A percentile compares a stretch with the other conserved stretches of the same genome.
Conservation (phyloP, 495 filamentous ascomycete genomes). For the Hypoxylon crocopeplum region DNA sequence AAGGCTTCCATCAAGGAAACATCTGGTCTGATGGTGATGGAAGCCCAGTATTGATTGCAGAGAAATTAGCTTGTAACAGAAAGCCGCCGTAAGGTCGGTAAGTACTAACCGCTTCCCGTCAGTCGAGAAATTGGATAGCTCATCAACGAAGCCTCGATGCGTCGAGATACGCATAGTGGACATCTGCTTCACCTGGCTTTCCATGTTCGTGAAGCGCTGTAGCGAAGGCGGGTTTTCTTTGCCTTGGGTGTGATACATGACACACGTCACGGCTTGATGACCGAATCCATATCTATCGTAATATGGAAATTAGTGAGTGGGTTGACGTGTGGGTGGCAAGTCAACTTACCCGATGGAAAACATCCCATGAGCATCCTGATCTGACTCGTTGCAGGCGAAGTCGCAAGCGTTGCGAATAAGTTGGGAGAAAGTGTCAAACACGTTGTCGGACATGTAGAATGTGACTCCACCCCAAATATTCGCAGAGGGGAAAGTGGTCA, state of each 20-base stretch:
- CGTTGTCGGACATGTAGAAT: no score
- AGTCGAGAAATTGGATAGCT: slow-evolving; percentile 14
- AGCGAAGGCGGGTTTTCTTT: slow-evolving; percentile 11
- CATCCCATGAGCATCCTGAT: no score
- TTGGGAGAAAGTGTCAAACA: no score
- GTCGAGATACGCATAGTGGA: slow-evolving; percentile 15
- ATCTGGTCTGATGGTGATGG: slow-evolving; percentile 11
- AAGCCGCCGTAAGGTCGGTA: background rate
- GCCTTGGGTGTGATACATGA: slow-evolving; percentile 20
- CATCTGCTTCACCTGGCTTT: slow-evolving; percentile 5
- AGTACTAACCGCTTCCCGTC: slow-evolving; percentile 13
- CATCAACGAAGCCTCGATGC: slow-evolving; percentile 5
- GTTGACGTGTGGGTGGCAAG: no score
- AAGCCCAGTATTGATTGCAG: slow-evolving; percentile 12
- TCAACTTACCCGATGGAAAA: no score
- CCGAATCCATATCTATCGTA: slow-evolving; percentile 13
- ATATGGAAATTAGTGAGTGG: no score
- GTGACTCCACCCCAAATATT: no score
- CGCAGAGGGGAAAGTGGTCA: no score
- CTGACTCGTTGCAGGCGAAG: no score
- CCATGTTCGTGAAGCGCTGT: slow-evolving; percentile 13
- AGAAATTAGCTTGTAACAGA: background rate
- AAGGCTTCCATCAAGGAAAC: slow-evolving; percentile 13
- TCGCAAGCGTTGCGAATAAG: no score
- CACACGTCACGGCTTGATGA: slow-evolving; percentile 11